Evolutionary conservation across 2,329 filamentous ascomycete species (phyloP), one percentile per base, ranked within the genome.

Genomic region (Cladobotryum protrusum): DNA sequence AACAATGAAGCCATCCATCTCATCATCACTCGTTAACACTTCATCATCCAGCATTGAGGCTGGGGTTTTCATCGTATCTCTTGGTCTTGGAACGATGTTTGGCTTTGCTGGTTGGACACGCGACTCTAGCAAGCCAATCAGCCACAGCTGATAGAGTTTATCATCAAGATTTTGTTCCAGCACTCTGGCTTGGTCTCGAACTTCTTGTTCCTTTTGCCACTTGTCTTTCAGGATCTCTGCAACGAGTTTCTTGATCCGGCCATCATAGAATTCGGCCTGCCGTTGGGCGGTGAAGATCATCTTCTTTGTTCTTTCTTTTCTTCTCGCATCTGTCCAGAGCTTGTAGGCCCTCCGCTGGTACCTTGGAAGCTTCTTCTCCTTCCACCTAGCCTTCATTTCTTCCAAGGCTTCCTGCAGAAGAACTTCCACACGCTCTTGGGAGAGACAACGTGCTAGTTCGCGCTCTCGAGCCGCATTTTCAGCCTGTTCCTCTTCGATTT

Each of bases 91-190:
- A 11, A 63, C 39, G 0, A 50, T 52, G 14, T 59, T 55, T 12
- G 61, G 61, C 46, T 69, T 73, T 3, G 69, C 64, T 1, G 74
- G 73, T 43, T 67, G 67, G 13, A 50, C 41, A 5, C 67, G 70
- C 15, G 69, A 69, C 36, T 67, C 65, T 4, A 83, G 66, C 19
- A 78, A 57, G 6, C 63, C 56, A n/a, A 78, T 68, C 3, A 71
- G 61, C 78, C 79, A 85, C 7, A 61, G 59, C 8, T 75, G 63
- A 36, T 78, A 65, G 58, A 84, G 71, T 44, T 78, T 77, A 48
- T 86, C 77, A 34, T 79, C 76, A 1, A 96, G 67, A 3, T 76
- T 89, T 4, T 73, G 69, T 52, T 92, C 82, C 48, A 95, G 69
- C 34, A 69, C 76, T 11, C 69, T 66, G 44, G 82, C 82, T 57